Evolutionary conservation across 2,329 filamentous ascomycete species (phyloP), one percentile per base, ranked within the genome.

Genomic region (Colletotrichum musicola): DNA sequence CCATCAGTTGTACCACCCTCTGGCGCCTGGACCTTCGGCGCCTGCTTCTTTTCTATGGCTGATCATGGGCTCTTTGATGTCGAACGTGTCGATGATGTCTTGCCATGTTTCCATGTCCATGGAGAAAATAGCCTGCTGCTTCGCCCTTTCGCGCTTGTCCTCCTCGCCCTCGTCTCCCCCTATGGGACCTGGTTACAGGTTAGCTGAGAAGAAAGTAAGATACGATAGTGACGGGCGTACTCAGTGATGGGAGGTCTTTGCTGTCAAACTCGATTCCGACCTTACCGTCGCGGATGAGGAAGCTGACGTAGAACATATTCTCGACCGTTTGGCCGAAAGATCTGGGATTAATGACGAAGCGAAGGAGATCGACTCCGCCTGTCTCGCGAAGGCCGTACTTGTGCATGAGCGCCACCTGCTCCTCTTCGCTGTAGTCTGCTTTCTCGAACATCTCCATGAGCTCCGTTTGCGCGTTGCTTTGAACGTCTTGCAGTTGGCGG

Each of bases 311-410:
- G 79, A 99, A 99, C 74, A 99, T 85, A 74, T 99, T 99, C 78
- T 99, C 96, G 6, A 99, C 90, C 0, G 94, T 97, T 79, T 99
- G 96, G 0, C 93, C 93, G 75, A 98, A 99, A 0, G 94, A 97
- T 46, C 83, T 83, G 0, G 96, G 96, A 74, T 99, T 97, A 71
- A 98, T 88, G 47, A 94, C 93, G 73, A 98, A 98, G 60, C 92
- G 90, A 78, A 98, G 92, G 13, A 98, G 81, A 57, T 93, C 89
- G 4, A 97, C 88, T 16, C 93, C 93, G 1, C 90, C 90, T 2
- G 90, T 89, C 18, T 86, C 84, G 13, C 89, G 86, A 14, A 97
- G 82, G 2, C 90, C 88, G 74, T 92, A 81, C 62, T 88, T 84
- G 44, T 88, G 86, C 85, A 94, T 90, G 7, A 93, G 81, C 10